Base-by-base conservation (phyloP, 2,329 filamentous ascomycete species). In the Pseudogymnoascus sp. region DNA sequence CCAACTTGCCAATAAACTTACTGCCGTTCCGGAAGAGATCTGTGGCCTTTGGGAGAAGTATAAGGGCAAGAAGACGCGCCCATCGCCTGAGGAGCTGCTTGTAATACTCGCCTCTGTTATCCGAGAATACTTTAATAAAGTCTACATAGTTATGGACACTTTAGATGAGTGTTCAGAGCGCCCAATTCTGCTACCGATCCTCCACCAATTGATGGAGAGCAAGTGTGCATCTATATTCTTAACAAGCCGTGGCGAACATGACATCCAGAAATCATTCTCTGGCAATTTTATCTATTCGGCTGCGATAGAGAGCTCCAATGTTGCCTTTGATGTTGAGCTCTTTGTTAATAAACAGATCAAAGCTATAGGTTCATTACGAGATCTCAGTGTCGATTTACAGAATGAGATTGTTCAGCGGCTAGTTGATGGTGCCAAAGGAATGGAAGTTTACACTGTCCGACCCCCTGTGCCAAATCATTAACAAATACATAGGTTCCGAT, bases 401-500 rank as follows among this genome's bases (percentile, higher is more conserved):
- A 64, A 65, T 11, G 60, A 69, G 11, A 68, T 69, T 13, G 65
- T 67, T 53, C 61, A 47, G 44, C 38, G 26, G 1, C 64, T 69
- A 7, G 23, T 66, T 9, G 47, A 64, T 1, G 62, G 63, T 7
- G 68, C 69, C 4, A 57, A 67, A 19, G 68, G 71, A 42, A 72
- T 72, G 69, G 69, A 9, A 60, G 42, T 50, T 47, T 26, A 9
- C 40, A 9, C 21, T 26, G 0, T 9, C 21, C 26, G 3, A 26
- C 21, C 19, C 1, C 11, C 23, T 26, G 2, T 26, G 21, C 6
- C 13, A n/a, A n/a, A 26, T 26, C 6, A 4, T n/a, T 50, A n/a
- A 50, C 42, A 50, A 2, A 26, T 26, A 26, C 23, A 13, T 68
- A 71, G 69, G 70, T 71, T 71, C 50, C 71, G 71, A 21, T 73